phyloP scores from a whole-genome alignment of 2,329 filamentous ascomycete species.

The Ceratocystis alfenasii region DNA sequence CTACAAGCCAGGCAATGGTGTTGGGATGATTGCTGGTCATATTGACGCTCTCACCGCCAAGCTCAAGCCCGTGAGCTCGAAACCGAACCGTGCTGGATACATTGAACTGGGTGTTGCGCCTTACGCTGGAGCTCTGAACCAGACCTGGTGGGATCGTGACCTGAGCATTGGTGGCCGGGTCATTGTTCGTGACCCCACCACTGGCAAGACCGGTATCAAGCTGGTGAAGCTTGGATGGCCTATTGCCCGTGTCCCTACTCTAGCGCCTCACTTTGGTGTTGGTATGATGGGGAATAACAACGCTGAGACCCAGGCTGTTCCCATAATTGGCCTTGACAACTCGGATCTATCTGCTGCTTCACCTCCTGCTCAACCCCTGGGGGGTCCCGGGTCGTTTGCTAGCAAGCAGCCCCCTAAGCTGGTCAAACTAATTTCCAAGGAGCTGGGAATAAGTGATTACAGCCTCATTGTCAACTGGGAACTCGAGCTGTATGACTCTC shows the following conservation, averaged over 20 bases:
- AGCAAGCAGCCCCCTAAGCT: slow-evolving; percentile 75
- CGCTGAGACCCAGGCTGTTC: slow-evolving; percentile 83
- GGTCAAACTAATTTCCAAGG: slow-evolving; percentile 66
- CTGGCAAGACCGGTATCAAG: slow-evolving; percentile 65
- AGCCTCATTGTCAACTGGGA: slow-evolving; percentile 87
- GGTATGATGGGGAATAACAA: slow-evolving; percentile 59
- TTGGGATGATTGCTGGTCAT: slow-evolving; percentile 81
- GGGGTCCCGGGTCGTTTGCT: slow-evolving; percentile 58
- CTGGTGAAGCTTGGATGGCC: slow-evolving; percentile 91
- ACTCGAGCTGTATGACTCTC: slow-evolving; percentile 82
- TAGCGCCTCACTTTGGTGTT: slow-evolving; percentile 87
- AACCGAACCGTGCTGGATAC: slow-evolving; percentile 76
- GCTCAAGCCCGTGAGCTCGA: slow-evolving; percentile 79
- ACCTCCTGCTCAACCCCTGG: slow-evolving; percentile 34
- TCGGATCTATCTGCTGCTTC: slow-evolving; percentile 38
- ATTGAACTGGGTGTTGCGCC: slow-evolving; percentile 82
- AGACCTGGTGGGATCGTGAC: slow-evolving; percentile 96
- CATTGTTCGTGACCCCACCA: slow-evolving; percentile 59
- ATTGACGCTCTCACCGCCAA: slow-evolving; percentile 84
- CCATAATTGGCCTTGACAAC: slow-evolving; percentile 80
- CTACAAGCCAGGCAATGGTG: slow-evolving; percentile 74
- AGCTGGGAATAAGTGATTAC: slow-evolving; percentile 58
- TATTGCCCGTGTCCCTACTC: slow-evolving; percentile 79
- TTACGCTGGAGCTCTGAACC: slow-evolving; percentile 77
- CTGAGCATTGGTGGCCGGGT: slow-evolving; percentile 83